phyloP scores from a whole-genome alignment of 2,329 filamentous ascomycete species.

The Aphanocladium album region DNA sequence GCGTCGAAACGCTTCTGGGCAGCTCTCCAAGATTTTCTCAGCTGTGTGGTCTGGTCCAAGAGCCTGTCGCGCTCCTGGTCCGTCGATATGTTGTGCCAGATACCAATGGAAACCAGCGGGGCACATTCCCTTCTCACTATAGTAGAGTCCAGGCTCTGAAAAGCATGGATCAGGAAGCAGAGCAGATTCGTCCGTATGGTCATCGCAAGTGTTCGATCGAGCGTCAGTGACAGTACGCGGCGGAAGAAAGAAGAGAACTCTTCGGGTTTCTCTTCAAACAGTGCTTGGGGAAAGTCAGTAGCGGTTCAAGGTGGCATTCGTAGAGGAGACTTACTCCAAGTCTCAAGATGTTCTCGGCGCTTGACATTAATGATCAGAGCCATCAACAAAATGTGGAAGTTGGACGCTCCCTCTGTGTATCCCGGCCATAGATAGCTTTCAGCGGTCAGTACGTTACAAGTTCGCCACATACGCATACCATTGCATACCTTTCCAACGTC shows the following conservation, averaged over 20 bases:
- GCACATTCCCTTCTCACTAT: constrained; percentile 95
- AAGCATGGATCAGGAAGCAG: constrained; percentile 83
- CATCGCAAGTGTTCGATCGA: constrained; percentile 63
- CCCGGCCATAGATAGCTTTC: constrained; percentile 87
- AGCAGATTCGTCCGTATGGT: constrained; percentile 76
- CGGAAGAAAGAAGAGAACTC: constrained; percentile 89
- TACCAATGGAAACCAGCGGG: constrained; percentile 86
- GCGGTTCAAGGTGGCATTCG: neutral
- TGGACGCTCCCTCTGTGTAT: constrained; percentile 81
- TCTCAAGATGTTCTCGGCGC: constrained; percentile 76
- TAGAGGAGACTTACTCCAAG: constrained; percentile 62
- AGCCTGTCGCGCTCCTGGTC: constrained; percentile 68
- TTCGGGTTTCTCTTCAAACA: constrained; percentile 70
- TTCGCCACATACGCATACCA: neutral
- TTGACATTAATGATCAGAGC: constrained; percentile 84
- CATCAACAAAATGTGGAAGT: constrained; percentile 85
- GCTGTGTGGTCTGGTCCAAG: constrained; percentile 65
- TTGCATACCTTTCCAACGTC: constrained; percentile 68
- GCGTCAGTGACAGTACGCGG: constrained; percentile 79
- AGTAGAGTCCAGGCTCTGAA: constrained; percentile 85
- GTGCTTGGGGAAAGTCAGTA: constrained; percentile 40
- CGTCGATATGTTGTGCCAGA: constrained; percentile 88
- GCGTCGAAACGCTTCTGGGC: constrained; percentile 80
- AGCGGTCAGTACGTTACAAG: constrained; percentile 19
- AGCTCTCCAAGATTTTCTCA: constrained; percentile 88